Base-by-base conservation (phyloP, 2,329 filamentous ascomycete genomes). In the Byssoonygena ceratinophila region DNA sequence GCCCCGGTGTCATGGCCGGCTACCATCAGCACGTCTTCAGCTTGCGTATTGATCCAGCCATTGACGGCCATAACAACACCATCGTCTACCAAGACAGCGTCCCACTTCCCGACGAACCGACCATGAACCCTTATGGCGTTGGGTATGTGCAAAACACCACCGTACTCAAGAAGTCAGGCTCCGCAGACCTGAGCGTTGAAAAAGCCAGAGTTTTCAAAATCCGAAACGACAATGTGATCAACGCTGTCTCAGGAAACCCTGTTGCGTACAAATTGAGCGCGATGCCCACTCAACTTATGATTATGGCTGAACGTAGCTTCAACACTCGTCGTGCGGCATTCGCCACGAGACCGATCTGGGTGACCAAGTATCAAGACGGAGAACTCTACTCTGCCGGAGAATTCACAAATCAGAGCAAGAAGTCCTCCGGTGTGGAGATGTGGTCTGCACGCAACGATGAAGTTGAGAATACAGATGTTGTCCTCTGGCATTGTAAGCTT, bases 1-100 rank as follows among this genome's bases (percentile, higher is more conserved):
- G 83, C 54, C 82, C 82, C 0, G 82, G 83, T 40, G 82, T 84
- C 14, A 76, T 87, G 31, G 84, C 82, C 1, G 72, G 74, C 0
- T 81, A 85, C 66, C 85, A 89, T 61, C 85, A 90, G 63, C 85
- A 89, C 66, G 84, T 88, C 64, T 87, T 90, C 69, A 82, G 77
- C 2, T 72, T 83, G 4, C 76, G 80, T 7, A 71, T 83, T 11
- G 80, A 83, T 60, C 80, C 80, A n/a, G 77, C 77, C 57, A 70
- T 81, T 46, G 79, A 79, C 54, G 80, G 80, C 0, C 73, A 74
- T 55, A 67, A 69, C 22, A 81, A 81, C 60, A 69, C 74, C 0
- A 64, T 81, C 25, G 72, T 78, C 52, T 78, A 83, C 60, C 72
- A 77, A 53, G 79, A 82, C 60, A 77, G 77, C 2, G 75, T 80